Evolutionary conservation across 495 filamentous ascomycete genomes (phyloP).

Genomic region (Penicillium bialowiezense): DNA sequence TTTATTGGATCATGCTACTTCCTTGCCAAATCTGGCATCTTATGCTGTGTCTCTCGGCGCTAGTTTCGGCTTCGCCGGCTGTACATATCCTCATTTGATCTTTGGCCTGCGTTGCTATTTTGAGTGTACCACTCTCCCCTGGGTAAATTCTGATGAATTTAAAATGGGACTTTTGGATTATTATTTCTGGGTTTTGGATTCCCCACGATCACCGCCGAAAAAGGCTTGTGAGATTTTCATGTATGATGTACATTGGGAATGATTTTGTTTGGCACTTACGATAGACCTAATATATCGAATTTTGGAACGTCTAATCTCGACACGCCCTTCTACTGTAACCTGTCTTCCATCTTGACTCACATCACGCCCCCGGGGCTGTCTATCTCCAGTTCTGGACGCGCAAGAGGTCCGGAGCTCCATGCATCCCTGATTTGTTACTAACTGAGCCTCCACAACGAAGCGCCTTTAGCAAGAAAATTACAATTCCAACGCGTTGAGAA

Average conservation of each 20-base stretch:
- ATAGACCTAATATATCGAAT: constrained; percentile 6
- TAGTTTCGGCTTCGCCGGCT: constrained; percentile 5
- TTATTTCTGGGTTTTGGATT: background rate
- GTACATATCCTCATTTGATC: constrained; percentile 18
- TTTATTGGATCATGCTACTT: constrained; percentile 91
- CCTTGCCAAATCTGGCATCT: constrained; percentile 80
- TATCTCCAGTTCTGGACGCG: too few relatives aligned
- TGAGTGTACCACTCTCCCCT: background rate
- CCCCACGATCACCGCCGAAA: constrained; percentile 8
- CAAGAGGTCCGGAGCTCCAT: too few relatives aligned
- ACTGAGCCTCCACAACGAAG: too few relatives aligned
- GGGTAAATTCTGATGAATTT: background rate
- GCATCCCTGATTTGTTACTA: too few relatives aligned
- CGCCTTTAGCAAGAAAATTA: too few relatives aligned
- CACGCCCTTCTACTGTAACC: background rate
- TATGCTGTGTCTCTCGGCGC: constrained; percentile 84
- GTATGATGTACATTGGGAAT: constrained; percentile 4
- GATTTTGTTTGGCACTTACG: background rate
- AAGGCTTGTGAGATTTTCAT: background rate
- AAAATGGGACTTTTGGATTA: too few relatives aligned
- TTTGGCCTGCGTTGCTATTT: background rate
- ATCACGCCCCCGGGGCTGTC: too few relatives aligned
- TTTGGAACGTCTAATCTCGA: background rate
- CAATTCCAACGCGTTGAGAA: too few relatives aligned
- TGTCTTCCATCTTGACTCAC: too few relatives aligned